A percentile compares a stretch with the other conserved stretches of the same genome.
These are phyloP conservation scores for Shiraia sp. DNA, from an alignment of 2,329 filamentous ascomycete genomes.

Conservation along the genomic window DNA sequence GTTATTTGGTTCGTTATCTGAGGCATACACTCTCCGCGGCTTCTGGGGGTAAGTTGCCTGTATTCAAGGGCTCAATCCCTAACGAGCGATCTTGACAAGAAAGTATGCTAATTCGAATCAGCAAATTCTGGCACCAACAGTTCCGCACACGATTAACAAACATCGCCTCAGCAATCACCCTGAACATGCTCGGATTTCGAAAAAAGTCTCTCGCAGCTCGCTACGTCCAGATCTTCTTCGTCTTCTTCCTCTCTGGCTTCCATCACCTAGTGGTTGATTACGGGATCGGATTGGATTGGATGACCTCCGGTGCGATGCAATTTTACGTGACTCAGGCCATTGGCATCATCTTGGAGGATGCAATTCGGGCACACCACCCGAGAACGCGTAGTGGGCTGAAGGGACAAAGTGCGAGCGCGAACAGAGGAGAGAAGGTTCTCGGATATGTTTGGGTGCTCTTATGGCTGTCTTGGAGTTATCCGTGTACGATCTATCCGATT, in stretches of 20 bases:
- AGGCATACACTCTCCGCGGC: constrained; percentile 6
- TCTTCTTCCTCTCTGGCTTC: constrained; percentile 9
- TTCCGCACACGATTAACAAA: constrained; percentile 10
- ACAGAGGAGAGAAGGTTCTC: no score
- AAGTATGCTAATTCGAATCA: no score
- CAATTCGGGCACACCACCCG: no score
- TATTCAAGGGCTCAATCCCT: no score
- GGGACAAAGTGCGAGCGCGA: no score
- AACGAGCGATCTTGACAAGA: no score
- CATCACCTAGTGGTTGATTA: constrained; percentile 11
- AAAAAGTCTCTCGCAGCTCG: constrained; percentile 7
- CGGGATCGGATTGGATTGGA: constrained; percentile 5
- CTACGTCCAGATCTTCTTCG: constrained; percentile 6
- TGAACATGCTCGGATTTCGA: constrained; percentile 1
- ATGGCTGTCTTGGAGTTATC: no score
- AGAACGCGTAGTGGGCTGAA: no score
- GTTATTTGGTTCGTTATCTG: constrained; percentile 8
- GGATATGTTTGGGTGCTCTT: no score
- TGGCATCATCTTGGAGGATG: constrained; percentile 4
- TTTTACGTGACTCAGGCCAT: constrained; percentile 8
- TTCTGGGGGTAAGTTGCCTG: no score
- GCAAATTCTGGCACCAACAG: constrained; percentile 15
- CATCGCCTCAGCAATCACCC: constrained; percentile 7
- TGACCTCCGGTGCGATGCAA: constrained; percentile 8
- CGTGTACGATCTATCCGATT: no score